Percentiles rank a stretch among this genome's conserved stretches.
phyloP scores from a whole-genome alignment of 2,329 filamentous ascomycete genomes.

The Diplodia scrobiculata region DNA sequence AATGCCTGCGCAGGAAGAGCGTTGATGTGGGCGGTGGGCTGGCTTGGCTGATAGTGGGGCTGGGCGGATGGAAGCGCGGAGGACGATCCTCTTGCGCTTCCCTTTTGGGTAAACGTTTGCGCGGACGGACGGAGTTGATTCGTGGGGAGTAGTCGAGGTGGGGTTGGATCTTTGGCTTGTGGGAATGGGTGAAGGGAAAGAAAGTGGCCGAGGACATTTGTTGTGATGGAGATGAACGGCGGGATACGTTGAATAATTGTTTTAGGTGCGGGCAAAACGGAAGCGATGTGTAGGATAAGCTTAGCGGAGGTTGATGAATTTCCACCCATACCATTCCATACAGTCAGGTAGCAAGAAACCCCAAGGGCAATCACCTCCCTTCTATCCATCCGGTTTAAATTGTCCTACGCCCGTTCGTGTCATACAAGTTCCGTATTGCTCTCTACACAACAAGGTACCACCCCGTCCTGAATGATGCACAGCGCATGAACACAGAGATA shows the following conservation, averaged over 20 bases:
- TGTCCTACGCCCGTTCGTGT: background rate
- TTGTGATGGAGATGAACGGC: too few relatives aligned
- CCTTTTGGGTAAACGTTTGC: constrained; percentile 6
- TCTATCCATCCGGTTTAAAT: rapidly evolving
- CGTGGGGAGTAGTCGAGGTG: background rate
- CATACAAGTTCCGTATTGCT: background rate
- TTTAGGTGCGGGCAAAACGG: too few relatives aligned
- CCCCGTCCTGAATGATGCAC: too few relatives aligned
- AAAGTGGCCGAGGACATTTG: background rate
- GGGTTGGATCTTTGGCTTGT: background rate
- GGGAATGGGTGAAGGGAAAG: background rate
- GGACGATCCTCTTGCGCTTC: background rate
- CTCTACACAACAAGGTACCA: background rate
- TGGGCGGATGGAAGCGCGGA: background rate
- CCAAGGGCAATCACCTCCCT: background rate
- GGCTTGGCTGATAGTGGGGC: background rate
- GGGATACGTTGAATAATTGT: too few relatives aligned
- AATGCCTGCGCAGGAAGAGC: background rate
- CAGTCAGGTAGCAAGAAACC: background rate
- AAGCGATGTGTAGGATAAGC: background rate
- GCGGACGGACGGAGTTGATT: background rate
- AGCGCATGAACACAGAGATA: too few relatives aligned
- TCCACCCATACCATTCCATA: background rate
- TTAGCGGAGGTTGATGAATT: background rate
- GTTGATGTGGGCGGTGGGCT: background rate